Percentiles rank a stretch among this genome's conserved stretches.
phyloP scores from a whole-genome alignment of 805 yeast species.

The Kuraishia piskuri region DNA sequence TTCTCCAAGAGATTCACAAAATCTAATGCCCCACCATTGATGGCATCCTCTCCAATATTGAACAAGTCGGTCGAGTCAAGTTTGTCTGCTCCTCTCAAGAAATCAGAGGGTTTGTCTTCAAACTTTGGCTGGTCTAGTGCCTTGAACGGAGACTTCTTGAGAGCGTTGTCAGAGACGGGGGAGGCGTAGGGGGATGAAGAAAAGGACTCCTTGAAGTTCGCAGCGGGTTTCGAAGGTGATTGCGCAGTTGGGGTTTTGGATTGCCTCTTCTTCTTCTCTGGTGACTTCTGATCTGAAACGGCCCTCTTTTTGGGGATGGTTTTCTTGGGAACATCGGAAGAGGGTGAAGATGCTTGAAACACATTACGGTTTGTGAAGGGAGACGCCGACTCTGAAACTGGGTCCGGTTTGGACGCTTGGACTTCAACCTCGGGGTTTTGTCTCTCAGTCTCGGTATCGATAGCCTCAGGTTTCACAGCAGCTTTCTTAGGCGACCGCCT shows the following conservation, averaged over 20 bases:
- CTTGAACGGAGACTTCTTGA: background rate
- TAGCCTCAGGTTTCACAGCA: slow-evolving; percentile 1
- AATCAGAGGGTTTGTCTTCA: slow-evolving; percentile 1
- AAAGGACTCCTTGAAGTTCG: background rate
- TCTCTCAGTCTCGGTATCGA: too few relatives aligned
- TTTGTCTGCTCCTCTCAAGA: background rate
- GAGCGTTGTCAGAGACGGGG: background rate
- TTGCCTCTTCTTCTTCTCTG: background rate
- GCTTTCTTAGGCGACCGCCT: slow-evolving; percentile 3
- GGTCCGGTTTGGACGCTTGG: slow-evolving; percentile 4
- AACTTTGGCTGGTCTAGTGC: slow-evolving; percentile 1
- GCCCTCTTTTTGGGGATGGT: slow-evolving; percentile 13
- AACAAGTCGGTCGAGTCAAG: background rate
- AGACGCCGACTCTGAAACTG: slow-evolving; percentile 10
- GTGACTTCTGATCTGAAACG: background rate
- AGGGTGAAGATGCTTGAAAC: slow-evolving; percentile 26
- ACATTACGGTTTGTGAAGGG: slow-evolving; percentile 26
- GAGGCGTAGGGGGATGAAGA: background rate
- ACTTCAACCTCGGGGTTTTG: slow-evolving; percentile 2
- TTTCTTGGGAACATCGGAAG: slow-evolving; percentile 13
- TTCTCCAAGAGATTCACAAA: slow-evolving; percentile 1
- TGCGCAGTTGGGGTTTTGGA: slow-evolving; percentile 2
- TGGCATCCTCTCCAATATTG: background rate
- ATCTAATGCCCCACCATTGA: background rate
- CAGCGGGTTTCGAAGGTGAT: slow-evolving; percentile 1